phyloP scores from a whole-genome alignment of 2,329 filamentous ascomycete species.

The Cladophialophora bantiana region DNA sequence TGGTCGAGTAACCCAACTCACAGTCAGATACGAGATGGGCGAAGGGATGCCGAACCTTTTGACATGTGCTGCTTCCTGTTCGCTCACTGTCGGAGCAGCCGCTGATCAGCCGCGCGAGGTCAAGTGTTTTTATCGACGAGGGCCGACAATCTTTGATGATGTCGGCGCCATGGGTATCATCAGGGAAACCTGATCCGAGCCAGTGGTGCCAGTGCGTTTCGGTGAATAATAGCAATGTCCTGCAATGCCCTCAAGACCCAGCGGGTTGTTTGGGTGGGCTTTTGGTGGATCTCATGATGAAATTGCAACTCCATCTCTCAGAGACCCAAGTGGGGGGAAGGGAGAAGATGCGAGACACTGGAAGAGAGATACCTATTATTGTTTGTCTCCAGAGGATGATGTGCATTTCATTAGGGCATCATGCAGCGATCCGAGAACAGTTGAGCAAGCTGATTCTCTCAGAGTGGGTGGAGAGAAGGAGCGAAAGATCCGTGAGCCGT shows the following conservation, averaged over 20 bases:
- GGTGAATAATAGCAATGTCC: conserved; percentile 1
- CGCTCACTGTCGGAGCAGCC: no score
- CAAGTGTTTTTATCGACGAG: neutral
- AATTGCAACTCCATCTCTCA: conserved; percentile 4
- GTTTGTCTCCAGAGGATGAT: conserved; percentile 12
- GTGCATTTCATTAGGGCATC: conserved; percentile 19
- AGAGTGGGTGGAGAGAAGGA: neutral
- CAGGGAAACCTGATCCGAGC: neutral
- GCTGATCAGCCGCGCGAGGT: neutral
- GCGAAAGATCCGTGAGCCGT: neutral
- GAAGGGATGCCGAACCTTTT: neutral
- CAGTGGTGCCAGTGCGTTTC: neutral
- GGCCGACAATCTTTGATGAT: neutral
- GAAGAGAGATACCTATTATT: neutral
- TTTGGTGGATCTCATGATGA: conserved; percentile 16
- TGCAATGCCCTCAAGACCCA: neutral
- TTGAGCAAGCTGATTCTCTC: neutral
- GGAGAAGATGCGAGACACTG: conserved; percentile 10
- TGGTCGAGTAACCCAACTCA: no score
- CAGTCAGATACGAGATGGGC: neutral
- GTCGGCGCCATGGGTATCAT: neutral
- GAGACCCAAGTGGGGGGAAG: neutral
- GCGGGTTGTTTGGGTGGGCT: neutral
- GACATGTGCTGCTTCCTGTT: neutral
- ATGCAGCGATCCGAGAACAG: conserved; percentile 9